Percentiles rank a stretch among this genome's conserved stretches.
Evolutionary conservation across 1,284 basidiomycete species (phyloP).

Genomic region (Cryptococcus sp.): DNA sequence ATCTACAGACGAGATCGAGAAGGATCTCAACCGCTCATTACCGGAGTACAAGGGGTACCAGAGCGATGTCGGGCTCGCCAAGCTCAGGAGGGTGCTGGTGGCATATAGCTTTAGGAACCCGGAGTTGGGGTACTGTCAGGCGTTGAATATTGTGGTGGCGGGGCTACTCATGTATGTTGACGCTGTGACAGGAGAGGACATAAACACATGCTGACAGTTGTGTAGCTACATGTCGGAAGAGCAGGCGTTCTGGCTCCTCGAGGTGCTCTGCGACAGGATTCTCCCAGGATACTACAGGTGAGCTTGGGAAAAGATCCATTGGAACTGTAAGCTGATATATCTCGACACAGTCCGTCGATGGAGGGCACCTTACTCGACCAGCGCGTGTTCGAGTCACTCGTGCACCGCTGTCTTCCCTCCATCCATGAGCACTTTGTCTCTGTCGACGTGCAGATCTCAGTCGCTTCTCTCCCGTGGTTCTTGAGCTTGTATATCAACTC

Average conservation of each 20-base stretch:
- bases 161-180: conserved; percentile 37
- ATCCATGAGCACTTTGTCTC: conserved; percentile 89
- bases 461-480: conserved; percentile 98
- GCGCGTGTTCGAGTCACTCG: conserved; percentile 95
- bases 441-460: conserved; percentile 94
- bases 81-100: conserved; percentile 84
- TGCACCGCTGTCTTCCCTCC: conserved; percentile 80
- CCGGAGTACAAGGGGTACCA: conserved; percentile 96
- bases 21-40: conserved; percentile 90
- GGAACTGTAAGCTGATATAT: neutral
- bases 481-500: conserved; percentile 94
- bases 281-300: conserved; percentile 96
- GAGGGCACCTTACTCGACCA: conserved; percentile 97
- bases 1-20: conserved; percentile 98
- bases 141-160: conserved; percentile 74
- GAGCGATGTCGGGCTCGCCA: conserved; percentile 74
- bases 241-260: conserved; percentile 96
- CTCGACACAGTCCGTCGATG: conserved; percentile 77
- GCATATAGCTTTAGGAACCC: conserved; percentile 98
- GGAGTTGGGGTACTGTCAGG: conserved; percentile 76
- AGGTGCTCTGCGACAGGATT: conserved; percentile 90
- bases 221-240: conserved; percentile 96
- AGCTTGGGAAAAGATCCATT: conserved; percentile 22
- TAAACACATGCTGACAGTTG: conserved; percentile 16
- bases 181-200: neutral